Base-by-base conservation (phyloP, 371 early-diverging fungal genomes). In the Mucor racemosus region DNA sequence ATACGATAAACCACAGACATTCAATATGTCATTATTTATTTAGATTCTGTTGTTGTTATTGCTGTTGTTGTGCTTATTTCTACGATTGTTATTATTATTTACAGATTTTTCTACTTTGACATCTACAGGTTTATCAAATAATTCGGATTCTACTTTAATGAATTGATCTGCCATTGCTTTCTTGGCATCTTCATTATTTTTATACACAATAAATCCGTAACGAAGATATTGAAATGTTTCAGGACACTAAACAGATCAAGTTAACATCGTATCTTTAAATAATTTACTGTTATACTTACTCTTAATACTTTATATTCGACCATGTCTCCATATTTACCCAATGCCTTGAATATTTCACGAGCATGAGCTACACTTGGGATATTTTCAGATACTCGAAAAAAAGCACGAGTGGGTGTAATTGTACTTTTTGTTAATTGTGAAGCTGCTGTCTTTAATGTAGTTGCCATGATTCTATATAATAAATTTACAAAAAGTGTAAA, bases 151-250 rank as follows among this genome's bases (percentile, higher is more conserved):
- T 0, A 72, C 59, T 46, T 69, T 72, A 34, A 75, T 61, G 55
- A 75, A 75, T 13, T 66, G 65, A 39, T 73, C 73, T 19, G 34
- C 33, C 4, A 73, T 40, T 39, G 71, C 76, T 41, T 73, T 76
- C 4, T 67, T 3, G 8, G 76, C 73, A 36, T 69, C 64, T 21
- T 67, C 60, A 13, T 59, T 62, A 36, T 76, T 38, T 56, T 70
- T 72, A 15, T 69, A 76, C 9, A 70, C 68, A 36, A 76, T 64
- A 44, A 73, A 76, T 19, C 76, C 76, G 40, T 73, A 70, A 13
- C 54, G 41, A 7, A 73, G 62, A 53, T 76, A 76, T 17, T 57
- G 44, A 14, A 67, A 35, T 8, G 76, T 73, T 44, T 74, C 74
- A n/a, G 76, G 71, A 17, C 76, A 76, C 76, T 76, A 66, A 14